These are phyloP conservation scores for Prunus davidiana DNA, from an alignment of 306 rosid genomes.

Conservation along the genomic window DNA sequence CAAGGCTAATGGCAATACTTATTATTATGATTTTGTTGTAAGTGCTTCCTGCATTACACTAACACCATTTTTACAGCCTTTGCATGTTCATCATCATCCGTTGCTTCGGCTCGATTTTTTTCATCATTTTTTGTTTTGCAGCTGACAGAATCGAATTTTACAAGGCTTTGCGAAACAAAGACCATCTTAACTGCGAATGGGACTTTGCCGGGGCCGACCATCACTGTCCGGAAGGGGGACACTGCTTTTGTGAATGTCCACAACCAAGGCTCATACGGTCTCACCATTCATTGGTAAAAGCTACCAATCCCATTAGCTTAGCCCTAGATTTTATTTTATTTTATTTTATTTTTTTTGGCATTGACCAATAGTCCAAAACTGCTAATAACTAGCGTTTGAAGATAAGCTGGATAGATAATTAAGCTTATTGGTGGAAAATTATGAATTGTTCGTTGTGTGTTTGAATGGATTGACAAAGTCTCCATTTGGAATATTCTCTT, in stretches of 20 bases:
- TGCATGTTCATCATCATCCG: not conserved
- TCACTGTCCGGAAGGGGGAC: slow-evolving; percentile 32
- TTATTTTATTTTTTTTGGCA: too few relatives aligned
- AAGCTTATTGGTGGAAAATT: too few relatives aligned
- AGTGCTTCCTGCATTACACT: not conserved
- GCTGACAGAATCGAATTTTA: slow-evolving; percentile 16
- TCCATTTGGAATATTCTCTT: too few relatives aligned
- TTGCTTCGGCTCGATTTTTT: too few relatives aligned
- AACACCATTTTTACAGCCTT: not conserved
- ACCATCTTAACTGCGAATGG: slow-evolving; percentile 16
- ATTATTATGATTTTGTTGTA: too few relatives aligned
- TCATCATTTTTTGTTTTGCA: not conserved
- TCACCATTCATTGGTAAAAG: slow-evolving; percentile 34
- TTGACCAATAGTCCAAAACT: not conserved
- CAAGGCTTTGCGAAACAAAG: slow-evolving; percentile 20
- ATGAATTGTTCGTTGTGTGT: not conserved
- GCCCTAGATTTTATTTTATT: too few relatives aligned
- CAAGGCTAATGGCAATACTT: too few relatives aligned
- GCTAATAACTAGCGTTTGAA: too few relatives aligned
- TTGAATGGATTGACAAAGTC: too few relatives aligned
- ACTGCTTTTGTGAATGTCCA: slow-evolving; percentile 23
- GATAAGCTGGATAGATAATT: too few relatives aligned
- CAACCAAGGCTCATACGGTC: slow-evolving; percentile 25
- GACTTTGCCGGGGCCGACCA: slow-evolving; percentile 34
- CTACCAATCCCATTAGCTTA: too few relatives aligned